Conservation (phyloP, 169 alveolate species). For the Plasmodium knowlesi region DNA sequence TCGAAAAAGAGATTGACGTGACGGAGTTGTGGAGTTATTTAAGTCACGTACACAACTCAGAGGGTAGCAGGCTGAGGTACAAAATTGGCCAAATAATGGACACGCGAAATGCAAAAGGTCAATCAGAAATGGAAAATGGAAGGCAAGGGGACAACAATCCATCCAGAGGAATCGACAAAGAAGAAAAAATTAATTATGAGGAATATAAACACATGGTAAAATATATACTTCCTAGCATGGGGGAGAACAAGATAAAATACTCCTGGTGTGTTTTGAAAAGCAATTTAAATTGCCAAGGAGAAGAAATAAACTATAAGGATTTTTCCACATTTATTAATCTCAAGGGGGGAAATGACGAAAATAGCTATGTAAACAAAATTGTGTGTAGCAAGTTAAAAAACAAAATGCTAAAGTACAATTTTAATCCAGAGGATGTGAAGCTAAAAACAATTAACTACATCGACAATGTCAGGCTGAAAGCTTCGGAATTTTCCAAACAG, state of each 20-base stretch:
- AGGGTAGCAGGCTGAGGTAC: conserved; percentile 25
- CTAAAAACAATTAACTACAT: conserved; percentile 51
- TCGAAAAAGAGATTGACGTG: conserved; percentile 19
- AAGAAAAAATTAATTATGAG: conserved; percentile 34
- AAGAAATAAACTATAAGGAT: conserved; percentile 18
- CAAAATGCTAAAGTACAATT: conserved; percentile 59
- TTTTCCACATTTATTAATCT: conserved; percentile 29
- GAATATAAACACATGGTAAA: conserved; percentile 53
- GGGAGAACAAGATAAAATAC: conserved; percentile 32
- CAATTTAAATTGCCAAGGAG: conserved; percentile 31
- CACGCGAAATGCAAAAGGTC: background rate
- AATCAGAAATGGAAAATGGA: background rate
- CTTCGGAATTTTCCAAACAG: conserved; percentile 56
- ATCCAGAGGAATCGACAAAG: background rate
- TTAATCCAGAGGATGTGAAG: conserved; percentile 48
- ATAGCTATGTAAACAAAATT: conserved; percentile 35
- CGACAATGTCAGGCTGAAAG: conserved; percentile 52
- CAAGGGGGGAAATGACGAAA: conserved; percentile 40
- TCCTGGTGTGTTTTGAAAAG: conserved; percentile 45
- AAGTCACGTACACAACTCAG: conserved; percentile 52
- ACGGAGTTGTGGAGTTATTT: conserved; percentile 50
- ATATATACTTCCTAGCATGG: conserved; percentile 51
- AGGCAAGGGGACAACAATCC: background rate
- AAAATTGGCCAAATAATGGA: conserved; percentile 34
- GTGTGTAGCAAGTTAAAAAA: conserved; percentile 57